A percentile compares a stretch with the other conserved stretches of the same genome.
These are phyloP conservation scores for Verticillium alfalfae DNA, from an alignment of 2,329 filamentous ascomycete species.

Conservation along the genomic window DNA sequence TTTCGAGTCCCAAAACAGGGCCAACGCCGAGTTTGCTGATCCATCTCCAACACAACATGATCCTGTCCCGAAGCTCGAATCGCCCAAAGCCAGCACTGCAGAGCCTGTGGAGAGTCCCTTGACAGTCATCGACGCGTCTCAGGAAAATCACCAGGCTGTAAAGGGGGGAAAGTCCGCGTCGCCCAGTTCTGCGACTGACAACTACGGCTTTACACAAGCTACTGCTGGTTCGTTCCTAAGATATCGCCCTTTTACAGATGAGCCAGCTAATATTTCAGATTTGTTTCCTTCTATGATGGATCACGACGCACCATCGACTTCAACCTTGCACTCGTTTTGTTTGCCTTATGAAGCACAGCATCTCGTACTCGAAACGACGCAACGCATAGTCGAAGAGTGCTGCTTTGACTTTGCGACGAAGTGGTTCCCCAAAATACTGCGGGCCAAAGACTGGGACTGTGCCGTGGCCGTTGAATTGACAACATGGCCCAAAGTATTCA, in stretches of 20 bases:
- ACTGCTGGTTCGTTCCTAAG: no score
- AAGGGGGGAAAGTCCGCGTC: not conserved
- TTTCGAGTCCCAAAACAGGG: constrained; percentile 24
- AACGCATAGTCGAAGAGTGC: constrained; percentile 28
- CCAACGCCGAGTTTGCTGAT: constrained; percentile 25
- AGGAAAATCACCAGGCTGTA: not conserved
- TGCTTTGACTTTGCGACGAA: constrained; percentile 30
- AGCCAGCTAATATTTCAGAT: no score
- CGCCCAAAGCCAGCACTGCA: constrained; percentile 20
- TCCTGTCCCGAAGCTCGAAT: constrained; percentile 18
- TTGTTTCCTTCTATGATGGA: no score
- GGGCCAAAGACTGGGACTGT: constrained; percentile 22
- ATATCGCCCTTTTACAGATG: no score
- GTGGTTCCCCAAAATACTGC: constrained; percentile 22
- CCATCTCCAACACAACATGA: constrained; percentile 19
- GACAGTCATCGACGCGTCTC: constrained; percentile 12
- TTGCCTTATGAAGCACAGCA: constrained; percentile 29
- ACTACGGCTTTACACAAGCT: no score
- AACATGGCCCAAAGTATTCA: constrained; percentile 22
- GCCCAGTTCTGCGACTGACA: no score
- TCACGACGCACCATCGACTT: not conserved
- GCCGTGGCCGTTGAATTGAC: constrained; percentile 28
- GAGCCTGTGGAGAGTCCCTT: constrained; percentile 19
- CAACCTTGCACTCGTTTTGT: constrained; percentile 22
- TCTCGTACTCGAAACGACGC: constrained; percentile 25